Evolutionary conservation across 2,329 filamentous ascomycete species (phyloP).

Genomic region (Cytospora mali): DNA sequence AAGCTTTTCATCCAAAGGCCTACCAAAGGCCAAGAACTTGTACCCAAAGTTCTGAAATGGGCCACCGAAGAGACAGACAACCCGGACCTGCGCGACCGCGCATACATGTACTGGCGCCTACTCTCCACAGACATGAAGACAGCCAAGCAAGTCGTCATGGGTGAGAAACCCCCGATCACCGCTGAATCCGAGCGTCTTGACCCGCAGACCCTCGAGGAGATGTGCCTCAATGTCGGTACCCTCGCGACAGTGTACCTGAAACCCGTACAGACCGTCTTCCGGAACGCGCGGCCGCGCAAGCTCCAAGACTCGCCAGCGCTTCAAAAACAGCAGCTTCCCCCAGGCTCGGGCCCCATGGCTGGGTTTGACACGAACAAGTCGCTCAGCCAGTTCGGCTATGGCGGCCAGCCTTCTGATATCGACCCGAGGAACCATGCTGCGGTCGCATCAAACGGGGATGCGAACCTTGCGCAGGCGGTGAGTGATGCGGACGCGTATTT

Average conservation of each 20-base stretch:
- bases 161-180: constrained; percentile 93
- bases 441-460: constrained; percentile 32
- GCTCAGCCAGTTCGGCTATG: constrained; percentile 60
- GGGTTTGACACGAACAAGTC: constrained; percentile 59
- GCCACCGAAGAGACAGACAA: constrained; percentile 99
- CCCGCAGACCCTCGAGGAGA: constrained; percentile 87
- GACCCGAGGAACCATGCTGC: constrained; percentile 44
- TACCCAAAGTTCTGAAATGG: constrained; percentile 96
- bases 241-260: constrained; percentile 97
- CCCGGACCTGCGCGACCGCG: constrained; percentile 90
- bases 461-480: constrained; percentile 69
- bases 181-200: constrained; percentile 95
- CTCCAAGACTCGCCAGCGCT: constrained; percentile 83
- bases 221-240: constrained; percentile 95
- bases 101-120: constrained; percentile 99
- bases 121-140: constrained; percentile 87
- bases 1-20: constrained; percentile 98
- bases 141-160: constrained; percentile 91
- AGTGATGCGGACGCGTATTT: constrained; percentile 91
- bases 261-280: constrained; percentile 95
- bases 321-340: constrained; percentile 70
- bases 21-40: constrained; percentile 89
- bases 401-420: constrained; percentile 54
- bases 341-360: constrained; percentile 44
- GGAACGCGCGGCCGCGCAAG: constrained; percentile 77